A percentile compares a stretch with the other conserved stretches of the same genome.
These are phyloP conservation scores for Trametes meyenii DNA, from an alignment of 768 basidiomycete species.

Conservation along the genomic window DNA sequence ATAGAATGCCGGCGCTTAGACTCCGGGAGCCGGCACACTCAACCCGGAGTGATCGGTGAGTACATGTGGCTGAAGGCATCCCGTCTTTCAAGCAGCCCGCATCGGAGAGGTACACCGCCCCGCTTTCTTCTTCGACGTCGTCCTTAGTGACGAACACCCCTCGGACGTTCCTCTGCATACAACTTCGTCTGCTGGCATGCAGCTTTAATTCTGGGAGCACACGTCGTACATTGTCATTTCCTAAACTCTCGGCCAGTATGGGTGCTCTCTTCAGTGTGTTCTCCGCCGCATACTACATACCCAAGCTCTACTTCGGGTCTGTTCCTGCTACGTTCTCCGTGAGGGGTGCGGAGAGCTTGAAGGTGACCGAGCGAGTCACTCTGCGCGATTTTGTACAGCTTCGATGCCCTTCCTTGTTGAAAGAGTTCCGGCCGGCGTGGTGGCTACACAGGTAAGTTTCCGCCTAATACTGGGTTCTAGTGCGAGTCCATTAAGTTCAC, in stretches of 20 bases:
- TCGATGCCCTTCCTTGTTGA: conserved; percentile 33
- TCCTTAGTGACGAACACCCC: too few relatives aligned
- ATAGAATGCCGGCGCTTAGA: too few relatives aligned
- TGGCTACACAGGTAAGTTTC: conserved; percentile 35
- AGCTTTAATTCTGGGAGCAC: too few relatives aligned
- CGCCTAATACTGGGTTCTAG: not conserved
- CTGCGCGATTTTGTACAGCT: conserved; percentile 29
- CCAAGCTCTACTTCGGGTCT: conserved; percentile 28
- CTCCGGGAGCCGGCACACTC: too few relatives aligned
- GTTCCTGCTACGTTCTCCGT: conserved; percentile 24
- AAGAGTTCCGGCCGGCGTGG: conserved; percentile 34
- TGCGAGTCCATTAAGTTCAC: not conserved
- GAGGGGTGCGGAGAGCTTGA: conserved; percentile 12
- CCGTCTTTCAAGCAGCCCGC: too few relatives aligned
- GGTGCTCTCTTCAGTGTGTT: conserved; percentile 26
- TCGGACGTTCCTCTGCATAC: too few relatives aligned
- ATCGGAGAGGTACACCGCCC: too few relatives aligned
- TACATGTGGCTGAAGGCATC: too few relatives aligned
- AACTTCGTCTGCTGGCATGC: too few relatives aligned
- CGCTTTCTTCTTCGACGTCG: too few relatives aligned
- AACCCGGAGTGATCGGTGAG: too few relatives aligned
- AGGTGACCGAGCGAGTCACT: conserved; percentile 17
- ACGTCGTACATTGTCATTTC: too few relatives aligned
- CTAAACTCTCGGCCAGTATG: conserved; percentile 16
- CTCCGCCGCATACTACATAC: conserved; percentile 22